Conservation (phyloP, 164 flowering plant genomes). For the Liquidambar formosana region DNA sequence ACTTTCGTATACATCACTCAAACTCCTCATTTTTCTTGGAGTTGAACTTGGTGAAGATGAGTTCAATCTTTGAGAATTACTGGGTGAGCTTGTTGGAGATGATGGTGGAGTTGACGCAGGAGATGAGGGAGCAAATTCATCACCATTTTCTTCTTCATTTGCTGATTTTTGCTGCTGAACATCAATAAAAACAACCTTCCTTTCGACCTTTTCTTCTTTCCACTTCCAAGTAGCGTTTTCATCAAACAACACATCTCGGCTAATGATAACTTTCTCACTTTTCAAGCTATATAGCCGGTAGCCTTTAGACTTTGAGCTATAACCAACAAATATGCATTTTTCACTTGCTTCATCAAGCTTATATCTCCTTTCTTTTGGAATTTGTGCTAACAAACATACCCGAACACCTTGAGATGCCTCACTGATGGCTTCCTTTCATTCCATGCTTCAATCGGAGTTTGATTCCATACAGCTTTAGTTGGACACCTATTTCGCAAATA, state of each 20-base stretch:
- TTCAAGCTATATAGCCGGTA: background rate
- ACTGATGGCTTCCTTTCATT: no score
- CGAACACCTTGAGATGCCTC: no score
- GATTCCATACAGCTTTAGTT: no score
- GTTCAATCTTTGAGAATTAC: no score
- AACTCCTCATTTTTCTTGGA: slow-evolving; percentile 2
- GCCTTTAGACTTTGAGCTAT: background rate
- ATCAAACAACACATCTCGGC: background rate
- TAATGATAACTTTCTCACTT: background rate
- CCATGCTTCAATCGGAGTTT: no score
- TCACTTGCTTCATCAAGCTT: background rate
- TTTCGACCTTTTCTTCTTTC: background rate
- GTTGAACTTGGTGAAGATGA: no score
- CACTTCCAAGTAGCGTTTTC: background rate
- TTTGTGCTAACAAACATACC: no score
- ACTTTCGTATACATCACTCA: background rate
- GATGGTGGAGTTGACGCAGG: background rate
- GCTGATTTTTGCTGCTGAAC: background rate
- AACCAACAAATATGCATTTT: background rate
- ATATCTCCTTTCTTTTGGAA: no score
- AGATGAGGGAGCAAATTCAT: background rate
- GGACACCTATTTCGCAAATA: no score
- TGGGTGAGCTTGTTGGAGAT: no score
- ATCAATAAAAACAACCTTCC: background rate
- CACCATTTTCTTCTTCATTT: background rate